phyloP scores from a whole-genome alignment of 257 asterid species.

The Fraxinus americana region DNA sequence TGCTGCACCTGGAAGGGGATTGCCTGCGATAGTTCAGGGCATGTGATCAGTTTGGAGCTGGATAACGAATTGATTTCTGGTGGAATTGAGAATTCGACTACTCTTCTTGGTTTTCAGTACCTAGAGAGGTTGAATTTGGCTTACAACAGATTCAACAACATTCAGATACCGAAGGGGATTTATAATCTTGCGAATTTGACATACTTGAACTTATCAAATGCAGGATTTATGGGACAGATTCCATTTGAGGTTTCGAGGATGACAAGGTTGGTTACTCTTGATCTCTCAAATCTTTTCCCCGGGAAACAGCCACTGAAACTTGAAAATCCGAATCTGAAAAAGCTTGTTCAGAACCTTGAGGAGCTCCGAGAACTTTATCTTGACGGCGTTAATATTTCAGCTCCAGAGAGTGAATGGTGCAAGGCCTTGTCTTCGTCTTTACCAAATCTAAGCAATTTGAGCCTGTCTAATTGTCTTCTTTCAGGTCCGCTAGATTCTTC shows the following conservation, averaged over 20 bases:
- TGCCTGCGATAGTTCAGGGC: constrained; percentile 33
- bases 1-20: constrained; percentile 47
- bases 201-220: constrained; percentile 22
- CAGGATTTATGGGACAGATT: constrained; percentile 24
- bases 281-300: not conserved
- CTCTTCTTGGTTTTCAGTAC: constrained; percentile 15
- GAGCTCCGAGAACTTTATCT: too few relatives aligned
- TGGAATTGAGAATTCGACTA: constrained; percentile 7
- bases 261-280: constrained; percentile 34
- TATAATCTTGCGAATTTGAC: constrained; percentile 13
- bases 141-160: not conserved
- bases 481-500: constrained; percentile 37
- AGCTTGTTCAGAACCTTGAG: too few relatives aligned
- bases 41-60: constrained; percentile 29
- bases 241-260: constrained; percentile 30
- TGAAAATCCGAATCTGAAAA: too few relatives aligned
- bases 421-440: constrained; percentile 17
- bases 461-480: constrained; percentile 2
- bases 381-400: too few relatives aligned
- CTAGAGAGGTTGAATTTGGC: constrained; percentile 29
- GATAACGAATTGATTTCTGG: constrained; percentile 7
- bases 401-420: constrained; percentile 58
- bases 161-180: constrained; percentile 4
- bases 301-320: not conserved
- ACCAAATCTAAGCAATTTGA: too few relatives aligned